These are phyloP conservation scores for Xylariaceae sp. DNA, from an alignment of 2,329 filamentous ascomycete species.

Conservation along the genomic window DNA sequence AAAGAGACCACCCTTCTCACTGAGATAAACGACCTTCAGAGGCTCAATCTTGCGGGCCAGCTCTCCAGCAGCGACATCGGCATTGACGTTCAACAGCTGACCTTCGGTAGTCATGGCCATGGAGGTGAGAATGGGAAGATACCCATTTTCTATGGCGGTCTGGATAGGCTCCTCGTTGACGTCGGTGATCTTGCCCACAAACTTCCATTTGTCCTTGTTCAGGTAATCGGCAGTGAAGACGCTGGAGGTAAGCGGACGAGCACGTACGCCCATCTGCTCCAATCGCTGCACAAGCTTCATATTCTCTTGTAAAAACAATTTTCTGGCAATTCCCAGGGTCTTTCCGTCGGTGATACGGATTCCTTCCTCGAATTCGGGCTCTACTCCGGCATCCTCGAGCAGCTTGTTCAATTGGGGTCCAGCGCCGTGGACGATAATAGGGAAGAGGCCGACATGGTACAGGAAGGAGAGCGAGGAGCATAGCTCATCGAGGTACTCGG, in stretches of 20 bases:
- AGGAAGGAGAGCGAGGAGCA: conserved; percentile 87
- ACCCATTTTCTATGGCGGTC: conserved; percentile 83
- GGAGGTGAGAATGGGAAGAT: conserved; percentile 88
- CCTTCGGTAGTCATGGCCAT: conserved; percentile 93
- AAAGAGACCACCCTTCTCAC: conserved; percentile 94
- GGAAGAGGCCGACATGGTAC: conserved; percentile 90
- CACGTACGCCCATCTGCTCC: conserved; percentile 83
- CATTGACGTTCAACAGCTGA: conserved; percentile 94
- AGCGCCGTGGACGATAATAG: conserved; percentile 91
- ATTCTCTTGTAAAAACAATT: conserved; percentile 94
- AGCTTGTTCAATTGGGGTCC: conserved; percentile 93
- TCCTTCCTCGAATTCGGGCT: conserved; percentile 94
- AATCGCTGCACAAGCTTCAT: conserved; percentile 85
- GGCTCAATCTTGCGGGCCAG: conserved; percentile 85
- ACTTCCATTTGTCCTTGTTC: conserved; percentile 92
- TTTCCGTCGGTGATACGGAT: conserved; percentile 95
- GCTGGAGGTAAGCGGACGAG: conserved; percentile 82
- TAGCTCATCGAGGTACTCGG: conserved; percentile 87
- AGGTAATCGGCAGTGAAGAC: conserved; percentile 93
- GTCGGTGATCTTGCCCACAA: conserved; percentile 90
- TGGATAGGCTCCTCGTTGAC: conserved; percentile 90
- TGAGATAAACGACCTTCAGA: conserved; percentile 96
- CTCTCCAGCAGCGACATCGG: conserved; percentile 92
- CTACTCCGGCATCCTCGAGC: conserved; percentile 83
- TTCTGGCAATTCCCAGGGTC: conserved; percentile 84